phyloP scores from a whole-genome alignment of 1,284 basidiomycete species.

The Apiotrichum sp. region DNA sequence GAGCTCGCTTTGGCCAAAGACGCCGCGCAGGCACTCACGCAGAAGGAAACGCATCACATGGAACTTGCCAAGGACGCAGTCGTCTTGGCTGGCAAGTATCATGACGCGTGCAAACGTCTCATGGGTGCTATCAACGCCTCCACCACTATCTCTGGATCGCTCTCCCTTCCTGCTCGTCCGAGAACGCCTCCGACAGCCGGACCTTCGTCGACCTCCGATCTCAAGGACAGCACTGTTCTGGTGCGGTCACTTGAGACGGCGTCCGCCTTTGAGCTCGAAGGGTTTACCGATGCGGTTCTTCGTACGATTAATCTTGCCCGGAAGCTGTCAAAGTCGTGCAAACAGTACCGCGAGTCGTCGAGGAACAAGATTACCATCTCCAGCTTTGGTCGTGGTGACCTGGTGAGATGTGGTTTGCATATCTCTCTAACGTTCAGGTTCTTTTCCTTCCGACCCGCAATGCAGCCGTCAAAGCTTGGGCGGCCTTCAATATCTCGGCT shows the following conservation, averaged over 20 bases:
- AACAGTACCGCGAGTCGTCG: constrained; percentile 82
- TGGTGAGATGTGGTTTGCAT: constrained; percentile 39
- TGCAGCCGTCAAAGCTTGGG: constrained; percentile 86
- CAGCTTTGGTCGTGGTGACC: constrained; percentile 85
- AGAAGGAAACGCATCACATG: constrained; percentile 29
- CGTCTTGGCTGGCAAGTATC: constrained; percentile 35
- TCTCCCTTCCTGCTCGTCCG: constrained; percentile 18
- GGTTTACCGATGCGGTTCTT: constrained; percentile 70
- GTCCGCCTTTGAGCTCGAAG: constrained; percentile 68
- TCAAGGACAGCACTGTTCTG: constrained; percentile 30
- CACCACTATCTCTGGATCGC: constrained; percentile 39
- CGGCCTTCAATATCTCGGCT: constrained; percentile 91
- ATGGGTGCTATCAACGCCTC: constrained; percentile 37
- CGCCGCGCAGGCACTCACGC: constrained; percentile 22
- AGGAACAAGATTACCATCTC: constrained; percentile 91
- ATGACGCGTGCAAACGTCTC: constrained; percentile 39
- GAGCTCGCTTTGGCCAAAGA: constrained; percentile 41
- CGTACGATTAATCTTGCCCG: constrained; percentile 78
- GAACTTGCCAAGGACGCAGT: constrained; percentile 40
- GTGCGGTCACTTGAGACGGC: constrained; percentile 34
- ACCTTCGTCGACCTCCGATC: constrained; percentile 12
- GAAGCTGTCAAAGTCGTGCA: constrained; percentile 95
- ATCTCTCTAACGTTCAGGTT: constrained; percentile 38
- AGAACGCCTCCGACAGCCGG: constrained; percentile 2
- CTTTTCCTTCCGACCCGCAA: constrained; percentile 93